These are phyloP conservation scores for Epichloe uncinata DNA, from an alignment of 2,329 filamentous ascomycete genomes.

Conservation along the genomic window DNA sequence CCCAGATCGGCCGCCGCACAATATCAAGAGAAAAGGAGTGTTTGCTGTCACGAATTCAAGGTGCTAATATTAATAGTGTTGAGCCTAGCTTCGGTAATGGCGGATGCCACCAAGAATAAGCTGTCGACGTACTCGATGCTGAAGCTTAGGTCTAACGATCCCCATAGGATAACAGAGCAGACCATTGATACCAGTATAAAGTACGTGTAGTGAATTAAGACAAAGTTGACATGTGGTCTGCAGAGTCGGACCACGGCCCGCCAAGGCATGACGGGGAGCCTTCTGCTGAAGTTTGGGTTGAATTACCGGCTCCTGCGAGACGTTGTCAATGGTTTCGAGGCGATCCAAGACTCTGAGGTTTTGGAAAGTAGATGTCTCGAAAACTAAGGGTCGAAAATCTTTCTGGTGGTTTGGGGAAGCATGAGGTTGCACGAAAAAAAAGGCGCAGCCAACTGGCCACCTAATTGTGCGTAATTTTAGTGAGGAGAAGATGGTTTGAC, in stretches of 20 bases:
- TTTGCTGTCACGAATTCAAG: slow-evolving; percentile 55
- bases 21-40: slow-evolving; percentile 48
- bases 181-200: slow-evolving; percentile 44
- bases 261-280: neutral
- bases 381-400: neutral
- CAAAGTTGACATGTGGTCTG: slow-evolving; percentile 41
- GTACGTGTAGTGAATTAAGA: slow-evolving; percentile 54
- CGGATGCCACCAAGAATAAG: slow-evolving; percentile 53
- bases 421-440: neutral
- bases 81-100: slow-evolving; percentile 54
- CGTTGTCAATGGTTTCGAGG: neutral
- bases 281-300: neutral
- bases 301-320: neutral
- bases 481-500: no score
- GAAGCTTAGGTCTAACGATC: slow-evolving; percentile 33
- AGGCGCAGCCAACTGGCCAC: neutral
- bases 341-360: neutral
- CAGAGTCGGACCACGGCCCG: neutral
- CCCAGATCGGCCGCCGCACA: slow-evolving; percentile 54
- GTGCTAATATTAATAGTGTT: slow-evolving; percentile 53
- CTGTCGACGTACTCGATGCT: slow-evolving; percentile 48
- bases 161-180: slow-evolving; percentile 48
- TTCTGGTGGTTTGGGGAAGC: neutral
- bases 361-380: neutral
- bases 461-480: no score